Evolutionary conservation across 2,329 filamentous ascomycete genomes (phyloP), one percentile per base, ranked within the genome.

Genomic region (Xylariales sp.): DNA sequence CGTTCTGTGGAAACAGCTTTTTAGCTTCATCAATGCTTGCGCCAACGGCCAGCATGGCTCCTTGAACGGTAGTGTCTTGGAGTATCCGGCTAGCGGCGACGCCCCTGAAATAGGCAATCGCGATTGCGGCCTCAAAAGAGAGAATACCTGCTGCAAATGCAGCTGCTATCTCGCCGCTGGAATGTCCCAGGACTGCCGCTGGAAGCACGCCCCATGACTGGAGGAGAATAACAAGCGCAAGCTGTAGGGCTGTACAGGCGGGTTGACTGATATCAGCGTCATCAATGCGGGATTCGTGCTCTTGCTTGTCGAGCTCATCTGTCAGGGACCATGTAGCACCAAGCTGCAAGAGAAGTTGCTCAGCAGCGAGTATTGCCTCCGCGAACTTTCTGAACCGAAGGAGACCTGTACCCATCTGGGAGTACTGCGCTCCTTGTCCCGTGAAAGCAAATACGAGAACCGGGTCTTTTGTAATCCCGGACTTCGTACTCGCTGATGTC

Each of bases 161-260:
- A 1, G 68, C 69, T 0, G 61, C 68, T 24, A 71, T 67, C 44
- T 72, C 69, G 1, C 69, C 69, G 2, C 53, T 59, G 0, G 64
- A 68, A 43, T 73, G 69, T 1, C 69, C 69, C 3, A 69, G 57
- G 0, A 66, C 62, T 1, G 55, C 59, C 5, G 49, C 20, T 0
- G 65, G 62, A 2, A 31, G 37, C 19, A 73, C 46, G 0, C 60
- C 56, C 38, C 55, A 55, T 1, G 47, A 44, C 0, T 29, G 25
- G 3, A 74, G 57, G 0, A 66, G 48, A 11, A 70, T 59, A 0
- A 70, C 56, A 1, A 75, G 48, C 0, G 52, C 65, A 9, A 74
- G 53, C 43, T 71, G 64, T 3, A 66, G 29, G 5, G 59, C 58
- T 8, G 63, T 66, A 43, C 60, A 66, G 3, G 61, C 19, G 5